These are phyloP conservation scores for Fusarium illudens DNA, from an alignment of 2,329 filamentous ascomycete species.

Conservation along the genomic window DNA sequence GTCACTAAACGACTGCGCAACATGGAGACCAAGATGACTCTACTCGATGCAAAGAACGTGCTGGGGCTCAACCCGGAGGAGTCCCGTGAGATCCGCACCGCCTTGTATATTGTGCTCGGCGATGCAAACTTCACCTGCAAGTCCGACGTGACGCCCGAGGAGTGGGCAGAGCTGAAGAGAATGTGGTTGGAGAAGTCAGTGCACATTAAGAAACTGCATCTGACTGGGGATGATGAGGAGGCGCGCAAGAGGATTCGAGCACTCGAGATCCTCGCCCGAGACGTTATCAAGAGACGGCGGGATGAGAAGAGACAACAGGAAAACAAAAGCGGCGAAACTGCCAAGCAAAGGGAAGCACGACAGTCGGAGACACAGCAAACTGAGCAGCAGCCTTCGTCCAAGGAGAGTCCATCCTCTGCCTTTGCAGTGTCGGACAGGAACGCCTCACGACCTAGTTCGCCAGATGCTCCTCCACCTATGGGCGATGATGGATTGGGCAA, in stretches of 20 bases:
- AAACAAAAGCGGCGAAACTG: constrained; percentile 59
- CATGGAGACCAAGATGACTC: constrained; percentile 71
- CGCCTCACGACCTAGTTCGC: constrained; percentile 24
- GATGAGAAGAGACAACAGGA: constrained; percentile 63
- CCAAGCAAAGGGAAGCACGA: constrained; percentile 30
- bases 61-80: constrained; percentile 56
- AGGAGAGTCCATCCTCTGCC: not conserved
- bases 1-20: constrained; percentile 81
- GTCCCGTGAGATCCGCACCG: constrained; percentile 67
- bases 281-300: constrained; percentile 79
- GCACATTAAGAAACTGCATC: constrained; percentile 62
- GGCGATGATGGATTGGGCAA: constrained; percentile 31
- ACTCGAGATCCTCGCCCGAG: constrained; percentile 75
- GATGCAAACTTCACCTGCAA: constrained; percentile 75
- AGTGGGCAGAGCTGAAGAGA: constrained; percentile 75
- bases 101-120: constrained; percentile 72
- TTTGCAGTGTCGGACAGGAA: constrained; percentile 7
- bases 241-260: constrained; percentile 68
- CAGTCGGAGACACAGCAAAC: not conserved
- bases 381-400: not conserved
- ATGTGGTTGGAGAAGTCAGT: constrained; percentile 70
- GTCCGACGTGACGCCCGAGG: constrained; percentile 73
- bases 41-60: constrained; percentile 76
- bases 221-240: constrained; percentile 60
- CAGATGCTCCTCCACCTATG: constrained; percentile 18